Percentiles rank a stretch among this genome's conserved stretches.
These are phyloP conservation scores for Chrysophaeum taylorii DNA, from an alignment of 352 stramenopile genomes.

Conservation along the genomic window DNA sequence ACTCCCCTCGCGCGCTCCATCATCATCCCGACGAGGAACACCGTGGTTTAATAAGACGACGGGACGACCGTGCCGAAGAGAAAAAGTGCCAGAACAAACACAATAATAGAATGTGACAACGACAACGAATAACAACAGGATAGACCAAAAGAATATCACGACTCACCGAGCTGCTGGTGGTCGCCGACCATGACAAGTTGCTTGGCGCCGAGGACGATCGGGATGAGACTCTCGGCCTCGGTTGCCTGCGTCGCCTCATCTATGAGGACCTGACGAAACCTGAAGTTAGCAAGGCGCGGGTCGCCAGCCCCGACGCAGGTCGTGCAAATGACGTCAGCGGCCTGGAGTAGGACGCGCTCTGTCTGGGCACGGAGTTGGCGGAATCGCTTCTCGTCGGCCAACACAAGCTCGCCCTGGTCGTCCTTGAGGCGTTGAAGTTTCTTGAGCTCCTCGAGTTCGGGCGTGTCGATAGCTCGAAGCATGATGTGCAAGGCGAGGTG, in stretches of 20 bases:
- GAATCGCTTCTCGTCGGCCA: conserved; percentile 91
- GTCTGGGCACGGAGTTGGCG: conserved; percentile 63
- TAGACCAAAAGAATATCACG: not conserved
- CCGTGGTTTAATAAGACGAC: no score
- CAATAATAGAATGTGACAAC: not conserved
- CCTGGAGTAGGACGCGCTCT: conserved; percentile 66
- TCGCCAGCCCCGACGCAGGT: conserved; percentile 96
- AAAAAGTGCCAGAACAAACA: no score
- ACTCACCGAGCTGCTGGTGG: conserved; percentile 93
- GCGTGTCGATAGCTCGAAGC: conserved; percentile 31
- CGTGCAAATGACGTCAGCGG: conserved; percentile 97
- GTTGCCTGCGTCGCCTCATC: conserved; percentile 99
- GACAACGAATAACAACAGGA: not conserved
- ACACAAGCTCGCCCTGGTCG: conserved; percentile 82
- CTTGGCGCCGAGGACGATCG: conserved; percentile 94
- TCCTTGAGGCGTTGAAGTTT: conserved; percentile 83
- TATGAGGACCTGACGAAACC: conserved; percentile 97
- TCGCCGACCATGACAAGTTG: conserved; percentile 98
- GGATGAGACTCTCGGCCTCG: conserved; percentile 93
- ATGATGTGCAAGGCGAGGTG: conserved; percentile 95
- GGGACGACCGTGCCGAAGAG: no score
- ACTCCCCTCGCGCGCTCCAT: no score
- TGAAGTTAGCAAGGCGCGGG: conserved; percentile 89
- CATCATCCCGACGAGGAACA: no score
- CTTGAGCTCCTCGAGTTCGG: conserved; percentile 46